Base-by-base conservation (phyloP, 2,329 filamentous ascomycete genomes). In the Fusarium compactum region DNA sequence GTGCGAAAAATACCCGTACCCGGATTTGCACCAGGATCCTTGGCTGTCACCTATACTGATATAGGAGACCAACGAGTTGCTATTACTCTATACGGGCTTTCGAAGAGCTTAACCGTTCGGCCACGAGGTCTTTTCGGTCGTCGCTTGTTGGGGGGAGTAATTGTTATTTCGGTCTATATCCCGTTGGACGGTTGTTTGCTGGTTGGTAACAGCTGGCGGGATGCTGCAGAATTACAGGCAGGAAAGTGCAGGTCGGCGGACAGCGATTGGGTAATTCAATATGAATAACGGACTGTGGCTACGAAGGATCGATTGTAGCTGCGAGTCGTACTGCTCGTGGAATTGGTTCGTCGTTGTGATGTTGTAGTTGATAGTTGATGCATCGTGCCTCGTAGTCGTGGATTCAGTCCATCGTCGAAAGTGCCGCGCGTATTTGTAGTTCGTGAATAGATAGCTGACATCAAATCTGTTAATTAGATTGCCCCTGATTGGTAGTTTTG, bases 1-100 rank as follows among this genome's bases (percentile, higher is more conserved):
- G 27, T 44, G 53, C 57, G 61, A 69, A 72, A 67, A 47, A 51
- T 24, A 61, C 76, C 76, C 76, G 77, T 70, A 77, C 76, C 71
- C 78, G 77, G 76, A 78, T 78, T 79, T 79, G 77, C 76, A 79
- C 77, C 78, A 67, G 70, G 78, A 78, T 79, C 76, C 76, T 78
- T 79, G 78, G 76, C 78, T 79, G 41, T 65, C 73, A 56, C 72
- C 72, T 76, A 77, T 65, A 66, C 65, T 59, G 65, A 51, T 66
- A 74, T 77, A 79, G 76, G 78, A 79, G 77, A 74, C 77, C 75
- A 78, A 78, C 76, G 76, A 78, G 76, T 78, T 78, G 58, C 77
- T 78, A 77, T 78, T 77, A 78, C 76, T 77, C 75, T 77, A 77
- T 78, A 76, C 77, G 77, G 77, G 76, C 63, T 62, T 65, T 65